These are phyloP conservation scores for Rhizopus arrhizus DNA, from an alignment of 371 early-diverging fungal genomes.

Conservation along the genomic window DNA sequence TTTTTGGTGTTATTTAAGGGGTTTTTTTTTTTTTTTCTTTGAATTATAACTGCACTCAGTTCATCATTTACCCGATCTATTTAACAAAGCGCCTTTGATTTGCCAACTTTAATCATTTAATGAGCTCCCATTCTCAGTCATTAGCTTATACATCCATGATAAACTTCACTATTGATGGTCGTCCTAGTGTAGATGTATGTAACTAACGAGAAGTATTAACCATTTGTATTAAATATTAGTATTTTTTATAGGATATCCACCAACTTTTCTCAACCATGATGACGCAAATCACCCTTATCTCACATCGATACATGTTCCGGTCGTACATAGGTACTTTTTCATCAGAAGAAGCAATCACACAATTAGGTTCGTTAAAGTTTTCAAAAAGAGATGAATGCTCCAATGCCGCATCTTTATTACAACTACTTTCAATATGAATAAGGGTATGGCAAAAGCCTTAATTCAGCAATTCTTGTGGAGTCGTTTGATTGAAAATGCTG, in stretches of 20 bases:
- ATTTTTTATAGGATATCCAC: conserved; percentile 24
- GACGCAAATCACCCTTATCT: conserved; percentile 7
- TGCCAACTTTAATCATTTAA: background rate
- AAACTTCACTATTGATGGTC: conserved; percentile 39
- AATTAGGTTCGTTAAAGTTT: conserved; percentile 36
- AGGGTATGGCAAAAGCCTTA: conserved; percentile 55
- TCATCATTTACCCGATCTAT: background rate
- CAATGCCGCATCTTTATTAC: conserved; percentile 31
- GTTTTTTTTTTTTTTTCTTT: background rate
- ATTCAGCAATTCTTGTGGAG: conserved; percentile 50
- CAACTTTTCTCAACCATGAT: conserved; percentile 25
- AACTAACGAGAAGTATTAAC: background rate
- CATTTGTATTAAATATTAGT: background rate
- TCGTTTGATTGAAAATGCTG: conserved; percentile 41
- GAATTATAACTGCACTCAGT: background rate
- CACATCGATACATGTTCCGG: conserved; percentile 42
- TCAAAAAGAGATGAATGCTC: conserved; percentile 29
- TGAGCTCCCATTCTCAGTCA: conserved; percentile 3
- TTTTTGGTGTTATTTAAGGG: background rate
- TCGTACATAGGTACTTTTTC: conserved; percentile 45
- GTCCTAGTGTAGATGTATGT: conserved; percentile 39
- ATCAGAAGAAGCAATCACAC: conserved; percentile 51
- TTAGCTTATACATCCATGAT: conserved; percentile 33
- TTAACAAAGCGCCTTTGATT: background rate
- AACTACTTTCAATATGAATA: conserved; percentile 55